Base-by-base conservation (phyloP, 495 filamentous ascomycete genomes). In the Penicillium crystallinum region DNA sequence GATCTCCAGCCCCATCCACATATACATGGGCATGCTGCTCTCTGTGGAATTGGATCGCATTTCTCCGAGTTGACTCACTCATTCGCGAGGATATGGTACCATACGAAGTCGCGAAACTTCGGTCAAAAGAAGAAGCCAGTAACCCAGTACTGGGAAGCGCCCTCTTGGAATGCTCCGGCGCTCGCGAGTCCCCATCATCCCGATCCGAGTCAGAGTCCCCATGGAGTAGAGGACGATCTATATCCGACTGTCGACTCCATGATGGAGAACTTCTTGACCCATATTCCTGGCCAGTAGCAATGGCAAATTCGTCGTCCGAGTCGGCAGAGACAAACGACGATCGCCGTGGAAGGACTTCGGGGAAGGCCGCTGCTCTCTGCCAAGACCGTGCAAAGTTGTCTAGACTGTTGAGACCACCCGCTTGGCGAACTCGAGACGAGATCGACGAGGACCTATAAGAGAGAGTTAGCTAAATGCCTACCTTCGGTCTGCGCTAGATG, bases 351-450 rank as follows among this genome's bases (percentile, higher is more conserved):
- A 90, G 79, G 43, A 95, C 86, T 64, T 97, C 92, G 22, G 80
- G 77, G 74, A 97, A 98, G 30, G 79, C 83, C 4, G 92, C 91
- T 30, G 93, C 93, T 61, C 93, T 82, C 62, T 90, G 89, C 90
- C 92, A 97, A 57, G 89, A 95, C 39, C 89, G 82, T 41, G 93
- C 88, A 65, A 98, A 98, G 61, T 91, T 96, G 57, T 95, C 85
- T 58, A 97, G 84, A 63, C 88, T 93, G 67, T 98, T 98, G 43
- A 89, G 86, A 25, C 93, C 93, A 35, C 93, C 93, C 11, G 85
- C 88, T 46, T 95, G 84, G 54, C 87, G 77, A 21, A 97, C 67
- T 31, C 86, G 82, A 62, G 87, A 75, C 36, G 89, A 88, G 58
- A 93, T 76, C 15, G 91, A 95, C 3, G 87, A 61, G 11, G 69